These are phyloP conservation scores for Noccaea bulbosa DNA, from an alignment of 345 rosid genomes.

Conservation along the genomic window DNA sequence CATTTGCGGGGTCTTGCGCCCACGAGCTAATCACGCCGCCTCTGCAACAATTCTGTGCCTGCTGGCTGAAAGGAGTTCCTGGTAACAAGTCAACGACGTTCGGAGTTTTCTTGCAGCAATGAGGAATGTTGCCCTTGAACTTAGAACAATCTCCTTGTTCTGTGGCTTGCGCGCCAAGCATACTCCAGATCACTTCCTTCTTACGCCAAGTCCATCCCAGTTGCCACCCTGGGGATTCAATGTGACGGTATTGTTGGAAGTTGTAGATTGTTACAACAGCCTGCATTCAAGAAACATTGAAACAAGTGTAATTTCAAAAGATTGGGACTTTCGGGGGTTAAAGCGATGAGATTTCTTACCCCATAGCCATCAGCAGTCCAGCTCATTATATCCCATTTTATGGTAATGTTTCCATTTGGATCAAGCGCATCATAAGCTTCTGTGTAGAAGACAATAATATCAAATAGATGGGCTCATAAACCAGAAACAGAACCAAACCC, in stretches of 20 bases:
- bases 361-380: conserved; percentile 92
- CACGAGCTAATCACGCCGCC: conserved; percentile 83
- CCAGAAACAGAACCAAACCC: conserved; percentile 24
- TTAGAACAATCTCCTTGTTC: conserved; percentile 93
- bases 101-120: conserved; percentile 81
- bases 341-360: conserved; percentile 49
- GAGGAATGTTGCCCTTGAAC: conserved; percentile 79
- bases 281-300: conserved; percentile 39
- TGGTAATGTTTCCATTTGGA: conserved; percentile 87
- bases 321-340: not conserved
- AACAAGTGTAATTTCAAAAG: conserved; percentile 5
- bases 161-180: conserved; percentile 78
- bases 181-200: conserved; percentile 84
- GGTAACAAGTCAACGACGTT: conserved; percentile 83
- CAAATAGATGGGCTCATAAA: conserved; percentile 24
- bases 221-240: conserved; percentile 81
- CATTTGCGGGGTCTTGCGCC: conserved; percentile 75
- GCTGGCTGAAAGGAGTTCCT: conserved; percentile 66
- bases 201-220: conserved; percentile 84
- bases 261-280: conserved; percentile 76
- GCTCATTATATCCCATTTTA: conserved; percentile 84
- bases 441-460: conserved; percentile 30
- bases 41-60: conserved; percentile 77
- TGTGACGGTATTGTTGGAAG: conserved; percentile 90
- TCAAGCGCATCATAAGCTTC: conserved; percentile 93